phyloP scores from a whole-genome alignment of 2,329 filamentous ascomycete species.

The Apiospora marii region DNA sequence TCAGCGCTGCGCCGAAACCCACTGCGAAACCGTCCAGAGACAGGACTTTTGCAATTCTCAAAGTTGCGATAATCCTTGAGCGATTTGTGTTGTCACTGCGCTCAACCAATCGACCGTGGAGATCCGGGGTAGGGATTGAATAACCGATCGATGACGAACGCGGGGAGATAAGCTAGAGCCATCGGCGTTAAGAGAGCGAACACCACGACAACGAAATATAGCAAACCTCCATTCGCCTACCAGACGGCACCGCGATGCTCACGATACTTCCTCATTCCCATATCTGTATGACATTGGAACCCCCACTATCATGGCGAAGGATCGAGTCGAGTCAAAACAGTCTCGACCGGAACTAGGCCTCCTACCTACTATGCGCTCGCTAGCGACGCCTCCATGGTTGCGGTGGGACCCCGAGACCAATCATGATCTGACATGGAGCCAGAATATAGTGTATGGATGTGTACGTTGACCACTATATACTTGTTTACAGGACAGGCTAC shows the following conservation, averaged over 20 bases:
- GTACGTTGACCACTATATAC: not conserved
- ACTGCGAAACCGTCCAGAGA: not conserved
- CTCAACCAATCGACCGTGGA: not conserved
- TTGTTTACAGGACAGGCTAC: not conserved
- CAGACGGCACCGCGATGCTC: not conserved
- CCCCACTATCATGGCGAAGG: not conserved
- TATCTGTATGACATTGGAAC: not conserved
- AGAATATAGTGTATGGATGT: constrained; percentile 19
- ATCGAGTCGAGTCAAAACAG: not conserved
- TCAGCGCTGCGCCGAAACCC: not conserved
- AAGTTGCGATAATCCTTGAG: not conserved
- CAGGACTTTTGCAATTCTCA: not conserved
- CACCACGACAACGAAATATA: not conserved
- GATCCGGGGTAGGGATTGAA: not conserved
- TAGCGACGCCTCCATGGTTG: not conserved
- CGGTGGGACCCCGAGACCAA: constrained; percentile 23
- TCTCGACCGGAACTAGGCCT: not conserved
- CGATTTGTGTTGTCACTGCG: not conserved
- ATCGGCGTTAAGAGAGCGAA: not conserved
- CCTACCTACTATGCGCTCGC: not conserved
- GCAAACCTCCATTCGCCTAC: not conserved
- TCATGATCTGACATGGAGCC: constrained; percentile 22
- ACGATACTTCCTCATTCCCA: not conserved
- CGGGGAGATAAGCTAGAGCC: not conserved
- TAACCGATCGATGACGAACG: not conserved